Base-by-base conservation (phyloP, 2,329 filamentous ascomycete species). In the Exophiala xenobiotica region DNA sequence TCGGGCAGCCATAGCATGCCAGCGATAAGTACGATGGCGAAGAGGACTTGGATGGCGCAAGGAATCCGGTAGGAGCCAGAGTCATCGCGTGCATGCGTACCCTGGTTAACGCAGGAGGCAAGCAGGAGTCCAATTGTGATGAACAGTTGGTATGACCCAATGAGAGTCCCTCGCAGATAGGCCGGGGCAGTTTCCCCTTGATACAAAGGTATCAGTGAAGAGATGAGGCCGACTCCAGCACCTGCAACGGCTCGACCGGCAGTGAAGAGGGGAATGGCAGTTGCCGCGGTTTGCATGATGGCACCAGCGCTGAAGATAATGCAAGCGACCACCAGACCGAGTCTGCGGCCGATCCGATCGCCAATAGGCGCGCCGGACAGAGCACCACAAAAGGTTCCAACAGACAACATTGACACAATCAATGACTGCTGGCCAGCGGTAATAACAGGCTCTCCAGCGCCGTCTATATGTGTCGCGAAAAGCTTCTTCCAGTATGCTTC, bases 211-310 rank as follows among this genome's bases (percentile, higher is more conserved):
- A 27, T 37, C 6, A n/a, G 7, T 16, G 31, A 6, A 37, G 7
- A 9, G 38, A 93, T 77, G 66, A 90, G 87, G 67, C 90, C 91
- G 53, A 96, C 88, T 38, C 89, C 88, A 11, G 95, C 73, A 72
- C 90, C 90, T 50, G 88, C 89, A 68, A 93, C 79, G 57, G 95
- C 83, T 68, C 90, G 84, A 6, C 89, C 88, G 6, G 86, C 66
- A 60, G 80, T 77, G 90, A 99, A 95, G 82, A 96, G 89, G 18
- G 75, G 79, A 8, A 86, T 72, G 33, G 75, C 72, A 27, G 62
- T 64, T 20, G 77, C 74, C 40, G 76, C 74, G 41, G 82, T 82
- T 74, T 90, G 86, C 39, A 90, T 74, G 53, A 82, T 67, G 24
- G 83, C 79, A 76, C 86, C 85, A 47, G 87, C 24, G 33, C 78